phyloP scores from a whole-genome alignment of 2,329 filamentous ascomycete genomes.

The Apiospora aurea region DNA sequence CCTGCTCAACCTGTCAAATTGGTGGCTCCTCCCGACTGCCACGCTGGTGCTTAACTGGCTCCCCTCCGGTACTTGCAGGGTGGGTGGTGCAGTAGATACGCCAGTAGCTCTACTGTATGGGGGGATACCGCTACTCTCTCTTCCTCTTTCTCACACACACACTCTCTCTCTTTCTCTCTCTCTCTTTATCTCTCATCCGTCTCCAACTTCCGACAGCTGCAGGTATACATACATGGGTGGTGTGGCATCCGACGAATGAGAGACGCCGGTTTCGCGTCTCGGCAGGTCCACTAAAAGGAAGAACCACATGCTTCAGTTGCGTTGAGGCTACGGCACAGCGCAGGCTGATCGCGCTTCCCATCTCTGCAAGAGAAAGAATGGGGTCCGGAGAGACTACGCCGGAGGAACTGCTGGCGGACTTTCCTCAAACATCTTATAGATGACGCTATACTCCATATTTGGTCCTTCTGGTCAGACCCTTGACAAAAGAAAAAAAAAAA shows the following conservation, averaged over 20 bases:
- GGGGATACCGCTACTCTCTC: too few species aligned
- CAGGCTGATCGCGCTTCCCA: background rate
- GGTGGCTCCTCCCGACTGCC: background rate
- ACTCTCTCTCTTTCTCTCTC: too few species aligned
- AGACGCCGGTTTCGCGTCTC: background rate
- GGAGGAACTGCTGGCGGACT: background rate
- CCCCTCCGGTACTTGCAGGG: too few species aligned
- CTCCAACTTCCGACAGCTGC: background rate
- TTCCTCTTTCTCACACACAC: too few species aligned
- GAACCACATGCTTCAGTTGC: background rate
- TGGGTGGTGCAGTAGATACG: too few species aligned
- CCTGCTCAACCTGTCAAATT: background rate
- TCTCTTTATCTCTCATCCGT: too few species aligned
- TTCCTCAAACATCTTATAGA: background rate
- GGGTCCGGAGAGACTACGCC: background rate
- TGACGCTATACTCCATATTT: background rate
- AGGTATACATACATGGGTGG: background rate
- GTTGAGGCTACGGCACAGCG: background rate
- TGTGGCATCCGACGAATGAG: background rate
- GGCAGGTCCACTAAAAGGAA: background rate
- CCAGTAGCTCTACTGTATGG: background rate
- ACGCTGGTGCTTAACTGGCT: too few species aligned
- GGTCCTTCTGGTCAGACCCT: too few species aligned
- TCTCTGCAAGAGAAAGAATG: background rate
- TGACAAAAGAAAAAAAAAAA: too few species aligned